phyloP scores from a whole-genome alignment of 306 rosid species.

The Senna siamea region DNA sequence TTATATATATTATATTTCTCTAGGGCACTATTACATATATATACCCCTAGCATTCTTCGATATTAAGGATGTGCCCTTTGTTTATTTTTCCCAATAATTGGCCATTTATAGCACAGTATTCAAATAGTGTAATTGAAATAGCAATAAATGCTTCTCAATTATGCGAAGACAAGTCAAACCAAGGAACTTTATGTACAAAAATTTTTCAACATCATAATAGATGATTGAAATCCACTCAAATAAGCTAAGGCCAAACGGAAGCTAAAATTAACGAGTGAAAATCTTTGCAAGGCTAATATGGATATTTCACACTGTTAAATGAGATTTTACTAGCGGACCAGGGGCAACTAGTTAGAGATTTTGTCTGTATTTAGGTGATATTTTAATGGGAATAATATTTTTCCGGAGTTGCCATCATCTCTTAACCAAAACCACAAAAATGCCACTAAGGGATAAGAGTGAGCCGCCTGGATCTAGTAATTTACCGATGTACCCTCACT shows the following conservation, averaged over 20 bases:
- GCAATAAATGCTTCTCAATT: neutral
- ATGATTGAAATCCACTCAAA: neutral
- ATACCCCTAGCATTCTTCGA: constrained; percentile 35
- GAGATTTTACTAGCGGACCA: neutral
- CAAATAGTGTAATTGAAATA: neutral
- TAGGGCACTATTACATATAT: constrained; percentile 3
- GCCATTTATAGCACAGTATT: neutral
- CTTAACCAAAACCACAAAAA: neutral
- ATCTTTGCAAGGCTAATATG: neutral
- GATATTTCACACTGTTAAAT: neutral
- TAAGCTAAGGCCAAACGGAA: neutral
- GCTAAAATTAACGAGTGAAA: no score
- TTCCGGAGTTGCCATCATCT: neutral
- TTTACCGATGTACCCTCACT: neutral
- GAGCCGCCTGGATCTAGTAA: neutral
- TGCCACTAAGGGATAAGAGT: neutral
- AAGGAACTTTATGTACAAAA: no score
- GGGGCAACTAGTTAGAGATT: neutral
- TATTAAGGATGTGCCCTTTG: constrained; percentile 40
- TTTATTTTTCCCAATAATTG: constrained; percentile 1
- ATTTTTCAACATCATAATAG: neutral
- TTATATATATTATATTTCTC: constrained; percentile 25
- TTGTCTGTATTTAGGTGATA: constrained; percentile 7
- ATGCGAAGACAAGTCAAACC: neutral
- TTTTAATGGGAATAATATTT: neutral